These are phyloP conservation scores for Hanseniaspora clermontiae DNA, from an alignment of 805 yeast genomes.

Conservation along the genomic window DNA sequence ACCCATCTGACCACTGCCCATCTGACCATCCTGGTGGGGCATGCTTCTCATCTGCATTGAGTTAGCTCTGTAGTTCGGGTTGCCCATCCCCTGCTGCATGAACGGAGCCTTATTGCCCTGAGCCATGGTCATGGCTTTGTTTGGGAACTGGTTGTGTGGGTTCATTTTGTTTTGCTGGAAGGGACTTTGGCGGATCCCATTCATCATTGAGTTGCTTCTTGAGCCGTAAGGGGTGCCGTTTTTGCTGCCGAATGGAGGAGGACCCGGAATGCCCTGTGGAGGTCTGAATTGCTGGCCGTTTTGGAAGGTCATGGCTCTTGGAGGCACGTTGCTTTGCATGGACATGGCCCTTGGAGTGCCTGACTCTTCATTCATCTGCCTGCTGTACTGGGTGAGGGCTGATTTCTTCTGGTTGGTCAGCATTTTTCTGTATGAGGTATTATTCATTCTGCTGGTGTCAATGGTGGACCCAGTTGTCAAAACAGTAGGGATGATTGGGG, in stretches of 20 bases:
- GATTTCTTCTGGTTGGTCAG: conserved; percentile 55
- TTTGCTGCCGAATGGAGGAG: conserved; percentile 31
- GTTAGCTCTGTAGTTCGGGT: background rate
- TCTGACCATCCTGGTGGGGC: conserved; percentile 1
- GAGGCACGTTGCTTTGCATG: conserved; percentile 13
- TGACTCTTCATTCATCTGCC: conserved; percentile 10
- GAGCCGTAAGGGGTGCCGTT: conserved; percentile 28
- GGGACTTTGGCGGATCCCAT: conserved; percentile 19
- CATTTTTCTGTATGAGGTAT: conserved; percentile 55
- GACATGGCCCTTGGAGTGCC: conserved; percentile 27
- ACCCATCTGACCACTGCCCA: background rate
- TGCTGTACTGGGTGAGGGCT: conserved; percentile 30
- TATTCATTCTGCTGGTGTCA: conserved; percentile 30
- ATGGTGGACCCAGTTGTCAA: conserved; percentile 25
- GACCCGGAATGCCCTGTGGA: conserved; percentile 24
- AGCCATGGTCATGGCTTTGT: conserved; percentile 4
- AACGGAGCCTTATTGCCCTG: conserved; percentile 7
- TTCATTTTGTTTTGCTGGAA: background rate
- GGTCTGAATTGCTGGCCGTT: conserved; percentile 15
- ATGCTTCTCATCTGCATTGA: background rate
- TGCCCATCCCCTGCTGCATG: background rate
- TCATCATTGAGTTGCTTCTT: conserved; percentile 32
- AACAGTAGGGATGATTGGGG: conserved; percentile 66
- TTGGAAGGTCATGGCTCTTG: conserved; percentile 27
- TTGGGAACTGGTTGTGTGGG: conserved; percentile 10